Percentiles rank a stretch among this genome's conserved stretches.
Evolutionary conservation across 139 green algal genomes (phyloP).

Genomic region (Tetraselmis chui): DNA sequence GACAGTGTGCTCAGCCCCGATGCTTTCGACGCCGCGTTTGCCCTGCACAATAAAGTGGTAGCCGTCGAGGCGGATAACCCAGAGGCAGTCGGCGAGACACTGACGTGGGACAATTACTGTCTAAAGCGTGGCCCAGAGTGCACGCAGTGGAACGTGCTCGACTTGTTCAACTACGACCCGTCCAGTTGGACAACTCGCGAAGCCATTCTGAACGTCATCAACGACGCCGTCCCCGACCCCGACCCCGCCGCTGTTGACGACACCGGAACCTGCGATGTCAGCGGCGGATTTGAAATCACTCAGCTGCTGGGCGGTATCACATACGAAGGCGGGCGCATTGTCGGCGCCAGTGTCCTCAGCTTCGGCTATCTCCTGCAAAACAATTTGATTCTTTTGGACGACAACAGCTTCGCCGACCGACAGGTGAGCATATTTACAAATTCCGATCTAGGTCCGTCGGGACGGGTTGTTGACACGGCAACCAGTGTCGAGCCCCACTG

Average conservation of each 20-base stretch:
- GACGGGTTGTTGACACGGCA: no score
- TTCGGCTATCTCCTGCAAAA: not conserved
- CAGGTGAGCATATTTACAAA: not conserved
- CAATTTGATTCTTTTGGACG: not conserved
- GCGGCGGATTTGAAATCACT: not conserved
- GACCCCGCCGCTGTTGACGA: no score
- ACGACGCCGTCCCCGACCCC: not conserved
- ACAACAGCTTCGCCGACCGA: not conserved
- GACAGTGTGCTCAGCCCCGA: not conserved
- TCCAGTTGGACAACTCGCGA: not conserved
- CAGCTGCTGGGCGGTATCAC: not conserved
- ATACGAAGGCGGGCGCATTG: not conserved
- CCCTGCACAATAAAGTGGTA: not conserved
- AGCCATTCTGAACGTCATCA: not conserved
- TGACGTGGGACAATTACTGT: not conserved
- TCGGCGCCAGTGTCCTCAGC: not conserved
- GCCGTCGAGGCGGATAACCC: not conserved
- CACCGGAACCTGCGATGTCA: not conserved
- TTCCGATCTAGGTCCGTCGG: no score
- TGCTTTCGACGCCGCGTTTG: not conserved
- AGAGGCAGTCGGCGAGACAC: not conserved
- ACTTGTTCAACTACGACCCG: not conserved
- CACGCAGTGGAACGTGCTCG: not conserved
- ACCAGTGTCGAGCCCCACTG: no score
- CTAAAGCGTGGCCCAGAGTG: not conserved